These are phyloP conservation scores for Aspergillus chevalieri DNA, from an alignment of 2,329 filamentous ascomycete genomes.

Conservation along the genomic window DNA sequence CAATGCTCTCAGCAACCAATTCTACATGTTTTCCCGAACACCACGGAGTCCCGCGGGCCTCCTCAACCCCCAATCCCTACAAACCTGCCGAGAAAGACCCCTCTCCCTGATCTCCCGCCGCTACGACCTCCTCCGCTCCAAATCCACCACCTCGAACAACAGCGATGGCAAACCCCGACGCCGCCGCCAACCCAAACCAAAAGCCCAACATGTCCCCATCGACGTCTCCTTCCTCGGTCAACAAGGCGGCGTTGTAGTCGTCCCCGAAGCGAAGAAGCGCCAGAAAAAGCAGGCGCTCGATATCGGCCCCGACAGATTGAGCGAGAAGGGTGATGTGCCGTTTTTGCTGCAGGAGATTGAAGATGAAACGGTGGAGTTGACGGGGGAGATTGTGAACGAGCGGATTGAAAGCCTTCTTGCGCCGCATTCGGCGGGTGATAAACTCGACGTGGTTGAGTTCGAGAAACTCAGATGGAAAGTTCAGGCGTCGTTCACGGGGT, in stretches of 20 bases:
- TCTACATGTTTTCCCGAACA: conserved; percentile 23
- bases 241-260: neutral
- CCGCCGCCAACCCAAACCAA: neutral
- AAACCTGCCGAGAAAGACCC: conserved; percentile 5
- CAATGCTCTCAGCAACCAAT: neutral
- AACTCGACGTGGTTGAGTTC: conserved; percentile 23
- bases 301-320: conserved; percentile 4
- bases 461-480: conserved; percentile 24
- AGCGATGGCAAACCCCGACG: conserved; percentile 4
- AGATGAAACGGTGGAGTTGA: conserved; percentile 9
- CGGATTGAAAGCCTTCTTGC: conserved; percentile 24
- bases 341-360: conserved; percentile 23
- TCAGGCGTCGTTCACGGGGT: conserved; percentile 27
- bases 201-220: too few species aligned
- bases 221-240: too few species aligned
- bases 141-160: conserved; percentile 8
- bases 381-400: conserved; percentile 13
- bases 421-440: conserved; percentile 17
- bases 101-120: conserved; percentile 4
- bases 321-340: conserved; percentile 9
- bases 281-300: conserved; percentile 3
- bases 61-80: conserved; percentile 13
- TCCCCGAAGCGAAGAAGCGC: neutral
- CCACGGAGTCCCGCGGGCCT: conserved; percentile 16
- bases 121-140: conserved; percentile 14